Evolutionary conservation across 2,329 filamentous ascomycete genomes (phyloP).

Genomic region (Exophiala calicioides): DNA sequence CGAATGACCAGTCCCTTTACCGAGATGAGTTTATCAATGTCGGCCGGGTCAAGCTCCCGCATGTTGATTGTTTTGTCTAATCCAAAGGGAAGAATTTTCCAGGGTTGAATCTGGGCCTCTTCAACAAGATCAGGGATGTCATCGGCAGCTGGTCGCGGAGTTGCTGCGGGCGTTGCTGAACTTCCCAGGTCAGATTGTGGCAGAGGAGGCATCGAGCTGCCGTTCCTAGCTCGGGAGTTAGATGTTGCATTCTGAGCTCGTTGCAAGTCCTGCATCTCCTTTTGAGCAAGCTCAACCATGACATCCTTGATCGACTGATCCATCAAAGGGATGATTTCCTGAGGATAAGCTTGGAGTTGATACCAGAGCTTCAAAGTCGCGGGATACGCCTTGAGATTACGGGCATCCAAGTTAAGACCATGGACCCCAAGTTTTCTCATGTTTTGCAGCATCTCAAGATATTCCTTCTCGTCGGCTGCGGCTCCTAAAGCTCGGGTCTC

Average conservation of each 20-base stretch:
- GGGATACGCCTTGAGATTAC: constrained; percentile 89
- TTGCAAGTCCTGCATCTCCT: constrained; percentile 72
- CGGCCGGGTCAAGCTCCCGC: constrained; percentile 88
- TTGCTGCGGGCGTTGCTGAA: constrained; percentile 40
- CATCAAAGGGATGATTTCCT: constrained; percentile 95
- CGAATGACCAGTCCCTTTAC: constrained; percentile 96
- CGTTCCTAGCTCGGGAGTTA: constrained; percentile 51
- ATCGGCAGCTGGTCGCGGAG: constrained; percentile 45
- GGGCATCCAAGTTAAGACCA: constrained; percentile 82
- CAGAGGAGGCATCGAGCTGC: constrained; percentile 73
- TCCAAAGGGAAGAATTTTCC: constrained; percentile 86
- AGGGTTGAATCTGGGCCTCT: constrained; percentile 76
- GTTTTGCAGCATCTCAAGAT: constrained; percentile 80
- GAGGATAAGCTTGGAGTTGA: constrained; percentile 89
- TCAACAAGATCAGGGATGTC: constrained; percentile 69
- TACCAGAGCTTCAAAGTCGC: constrained; percentile 93
- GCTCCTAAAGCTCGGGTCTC: constrained; percentile 68
- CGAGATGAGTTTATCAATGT: constrained; percentile 94
- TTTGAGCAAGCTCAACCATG: constrained; percentile 84
- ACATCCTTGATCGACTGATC: constrained; percentile 91
- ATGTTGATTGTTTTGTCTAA: constrained; percentile 85
- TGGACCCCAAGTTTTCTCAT: constrained; percentile 86
- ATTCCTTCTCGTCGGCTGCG: constrained; percentile 75
- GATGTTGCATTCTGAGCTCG: constrained; percentile 55
- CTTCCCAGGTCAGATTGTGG: constrained; percentile 76